Evolutionary conservation across 768 basidiomycete species (phyloP).

Genomic region (Macrolepiota fuliginosa): DNA sequence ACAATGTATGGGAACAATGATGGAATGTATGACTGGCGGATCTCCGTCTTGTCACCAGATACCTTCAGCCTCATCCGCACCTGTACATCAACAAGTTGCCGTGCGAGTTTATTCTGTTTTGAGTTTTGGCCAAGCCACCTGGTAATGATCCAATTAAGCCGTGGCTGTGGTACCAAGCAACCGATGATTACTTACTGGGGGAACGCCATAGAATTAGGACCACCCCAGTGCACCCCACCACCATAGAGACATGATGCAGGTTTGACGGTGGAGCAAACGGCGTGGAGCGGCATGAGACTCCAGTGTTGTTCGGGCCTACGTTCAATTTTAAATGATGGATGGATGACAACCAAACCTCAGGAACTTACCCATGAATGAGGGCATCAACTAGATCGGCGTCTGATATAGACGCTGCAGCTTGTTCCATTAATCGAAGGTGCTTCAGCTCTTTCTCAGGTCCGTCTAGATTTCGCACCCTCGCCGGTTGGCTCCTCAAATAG

Average conservation of each 20-base stretch:
- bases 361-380: slow-evolving; percentile 83
- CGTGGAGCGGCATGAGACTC: slow-evolving; percentile 92
- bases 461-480: slow-evolving; percentile 49
- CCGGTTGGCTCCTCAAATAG: slow-evolving; percentile 83
- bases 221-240: slow-evolving; percentile 58
- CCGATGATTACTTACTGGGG: slow-evolving; percentile 61
- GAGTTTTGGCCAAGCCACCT: slow-evolving; percentile 99
- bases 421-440: slow-evolving; percentile 77
- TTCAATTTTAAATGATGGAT: slow-evolving; percentile 5
- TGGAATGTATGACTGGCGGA: slow-evolving; percentile 89
- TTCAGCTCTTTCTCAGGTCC: slow-evolving; percentile 69
- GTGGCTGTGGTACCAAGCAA: slow-evolving; percentile 5
- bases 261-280: slow-evolving; percentile 83
- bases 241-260: slow-evolving; percentile 89
- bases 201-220: slow-evolving; percentile 69
- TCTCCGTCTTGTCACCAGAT: slow-evolving; percentile 86
- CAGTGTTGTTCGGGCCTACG: slow-evolving; percentile 90
- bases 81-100: slow-evolving; percentile 87
- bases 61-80: slow-evolving; percentile 94
- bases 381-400: slow-evolving; percentile 93
- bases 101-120: slow-evolving; percentile 76
- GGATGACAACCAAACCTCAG: not conserved
- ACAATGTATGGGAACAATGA: slow-evolving; percentile 82
- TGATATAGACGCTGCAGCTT: slow-evolving; percentile 89
- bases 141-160: not conserved